Percentiles rank a stretch among this genome's conserved stretches.
Conservation (phyloP, 805 yeast species). For the Kregervanrija fluxuum region DNA sequence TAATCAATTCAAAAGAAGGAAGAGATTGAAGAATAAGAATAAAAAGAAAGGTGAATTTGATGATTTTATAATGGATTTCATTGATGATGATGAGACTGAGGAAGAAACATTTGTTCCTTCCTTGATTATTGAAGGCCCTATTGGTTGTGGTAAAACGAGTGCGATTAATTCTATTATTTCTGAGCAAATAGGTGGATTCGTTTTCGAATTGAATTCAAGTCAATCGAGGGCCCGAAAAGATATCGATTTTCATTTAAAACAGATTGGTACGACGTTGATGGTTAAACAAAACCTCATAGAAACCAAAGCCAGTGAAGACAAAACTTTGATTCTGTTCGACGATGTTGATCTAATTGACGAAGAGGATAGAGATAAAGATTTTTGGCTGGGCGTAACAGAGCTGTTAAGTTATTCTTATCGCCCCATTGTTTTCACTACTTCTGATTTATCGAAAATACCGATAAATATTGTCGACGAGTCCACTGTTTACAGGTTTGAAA, state of each 20-base stretch:
- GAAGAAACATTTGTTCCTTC: constrained; percentile 48
- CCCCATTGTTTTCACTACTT: constrained; percentile 28
- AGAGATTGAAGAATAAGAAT: constrained; percentile 15
- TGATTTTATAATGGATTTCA: constrained; percentile 35
- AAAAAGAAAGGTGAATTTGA: constrained; percentile 17
- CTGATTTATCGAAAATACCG: constrained; percentile 22
- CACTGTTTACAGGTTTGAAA: constrained; percentile 17
- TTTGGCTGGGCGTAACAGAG: constrained; percentile 69
- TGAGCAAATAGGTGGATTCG: constrained; percentile 52
- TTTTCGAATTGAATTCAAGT: constrained; percentile 77
- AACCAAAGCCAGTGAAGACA: constrained; percentile 10
- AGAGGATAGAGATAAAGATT: constrained; percentile 57
- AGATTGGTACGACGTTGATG: constrained; percentile 76
- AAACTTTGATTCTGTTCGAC: constrained; percentile 71
- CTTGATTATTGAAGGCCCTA: constrained; percentile 59
- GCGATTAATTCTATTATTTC: constrained; percentile 61
- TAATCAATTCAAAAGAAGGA: constrained; percentile 21
- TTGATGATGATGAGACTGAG: constrained; percentile 26
- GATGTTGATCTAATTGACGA: constrained; percentile 80
- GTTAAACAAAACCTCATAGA: constrained; percentile 42
- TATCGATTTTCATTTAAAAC: constrained; percentile 55
- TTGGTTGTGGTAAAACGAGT: constrained; percentile 75
- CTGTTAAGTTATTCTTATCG: constrained; percentile 37
- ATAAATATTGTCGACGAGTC: constrained; percentile 24
- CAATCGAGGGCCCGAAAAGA: constrained; percentile 68